Percentiles rank a stretch among this genome's conserved stretches.
These are phyloP conservation scores for Psilocybe subaeruginosa DNA, from an alignment of 768 basidiomycete species.

Conservation along the genomic window DNA sequence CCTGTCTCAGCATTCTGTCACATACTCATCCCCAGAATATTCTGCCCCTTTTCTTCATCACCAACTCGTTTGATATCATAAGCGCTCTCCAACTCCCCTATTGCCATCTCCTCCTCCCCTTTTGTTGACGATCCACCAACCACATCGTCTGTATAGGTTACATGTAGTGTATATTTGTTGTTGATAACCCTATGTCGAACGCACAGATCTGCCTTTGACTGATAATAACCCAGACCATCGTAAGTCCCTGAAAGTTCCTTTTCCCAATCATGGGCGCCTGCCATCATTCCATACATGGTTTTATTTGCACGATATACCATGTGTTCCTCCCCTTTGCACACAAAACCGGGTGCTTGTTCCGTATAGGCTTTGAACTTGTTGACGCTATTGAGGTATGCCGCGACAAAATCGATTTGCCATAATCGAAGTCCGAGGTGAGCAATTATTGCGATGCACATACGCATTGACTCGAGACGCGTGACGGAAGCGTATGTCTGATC, in stretches of 20 bases:
- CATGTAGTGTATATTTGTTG: background rate
- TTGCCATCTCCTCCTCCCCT: constrained; percentile 6
- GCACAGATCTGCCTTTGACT: constrained; percentile 5
- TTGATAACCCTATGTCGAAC: background rate
- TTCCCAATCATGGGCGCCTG: background rate
- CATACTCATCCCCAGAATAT: background rate
- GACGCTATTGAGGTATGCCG: constrained; percentile 9
- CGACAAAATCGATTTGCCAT: constrained; percentile 11
- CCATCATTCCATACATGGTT: background rate
- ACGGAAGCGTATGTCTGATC: constrained; percentile 2
- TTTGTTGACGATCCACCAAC: background rate
- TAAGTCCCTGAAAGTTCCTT: background rate
- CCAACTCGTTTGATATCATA: constrained; percentile 3
- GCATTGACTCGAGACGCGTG: background rate
- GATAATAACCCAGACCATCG: background rate
- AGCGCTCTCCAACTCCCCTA: background rate
- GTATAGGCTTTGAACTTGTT: background rate
- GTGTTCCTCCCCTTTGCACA: constrained; percentile 14
- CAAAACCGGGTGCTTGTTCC: constrained; percentile 15
- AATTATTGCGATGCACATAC: background rate
- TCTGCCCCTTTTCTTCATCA: constrained; percentile 9
- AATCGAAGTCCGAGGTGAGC: background rate
- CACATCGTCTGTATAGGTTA: constrained; percentile 11
- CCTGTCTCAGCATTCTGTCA: background rate
- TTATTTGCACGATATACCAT: constrained; percentile 21